These are phyloP conservation scores for Lachnum nothofagi DNA, from an alignment of 2,329 filamentous ascomycete species.

Conservation along the genomic window DNA sequence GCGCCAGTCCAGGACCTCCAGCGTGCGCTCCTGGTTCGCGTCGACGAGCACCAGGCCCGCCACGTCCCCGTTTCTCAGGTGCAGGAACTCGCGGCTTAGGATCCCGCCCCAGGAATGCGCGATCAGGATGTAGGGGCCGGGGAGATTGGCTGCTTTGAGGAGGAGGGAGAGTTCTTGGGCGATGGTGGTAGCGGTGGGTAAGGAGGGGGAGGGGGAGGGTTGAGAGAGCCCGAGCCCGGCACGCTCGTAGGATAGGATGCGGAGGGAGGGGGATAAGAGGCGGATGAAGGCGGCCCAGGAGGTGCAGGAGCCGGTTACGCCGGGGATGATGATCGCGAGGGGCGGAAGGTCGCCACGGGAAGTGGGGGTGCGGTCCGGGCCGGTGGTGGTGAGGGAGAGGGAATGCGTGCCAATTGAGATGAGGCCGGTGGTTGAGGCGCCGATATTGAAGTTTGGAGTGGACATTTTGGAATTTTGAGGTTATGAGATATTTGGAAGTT, in stretches of 20 bases:
- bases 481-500: no score
- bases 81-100: constrained; percentile 14
- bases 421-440: no score
- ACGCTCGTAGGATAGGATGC: constrained; percentile 24
- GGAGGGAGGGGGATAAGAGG: constrained; percentile 14
- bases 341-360: no score
- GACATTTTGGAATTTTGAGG: no score
- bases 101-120: constrained; percentile 15
- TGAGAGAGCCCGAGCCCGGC: constrained; percentile 20
- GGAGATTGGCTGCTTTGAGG: constrained; percentile 4
- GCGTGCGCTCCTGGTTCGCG: constrained; percentile 5
- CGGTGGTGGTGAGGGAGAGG: constrained; percentile 20
- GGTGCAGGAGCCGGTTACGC: constrained; percentile 16
- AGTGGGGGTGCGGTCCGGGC: constrained; percentile 18
- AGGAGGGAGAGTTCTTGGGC: constrained; percentile 7
- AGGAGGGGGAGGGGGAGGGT: background rate
- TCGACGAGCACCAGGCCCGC: constrained; percentile 14
- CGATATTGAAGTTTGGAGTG: no score
- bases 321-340: constrained; percentile 24
- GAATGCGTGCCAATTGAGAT: constrained; percentile 19
- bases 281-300: constrained; percentile 20
- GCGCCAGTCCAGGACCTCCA: background rate
- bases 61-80: constrained; percentile 6
- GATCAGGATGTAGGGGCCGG: constrained; percentile 9
- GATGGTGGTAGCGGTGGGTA: constrained; percentile 5